phyloP scores from a whole-genome alignment of 495 filamentous ascomycete genomes.

The Massariosphaeria phaeospora region DNA sequence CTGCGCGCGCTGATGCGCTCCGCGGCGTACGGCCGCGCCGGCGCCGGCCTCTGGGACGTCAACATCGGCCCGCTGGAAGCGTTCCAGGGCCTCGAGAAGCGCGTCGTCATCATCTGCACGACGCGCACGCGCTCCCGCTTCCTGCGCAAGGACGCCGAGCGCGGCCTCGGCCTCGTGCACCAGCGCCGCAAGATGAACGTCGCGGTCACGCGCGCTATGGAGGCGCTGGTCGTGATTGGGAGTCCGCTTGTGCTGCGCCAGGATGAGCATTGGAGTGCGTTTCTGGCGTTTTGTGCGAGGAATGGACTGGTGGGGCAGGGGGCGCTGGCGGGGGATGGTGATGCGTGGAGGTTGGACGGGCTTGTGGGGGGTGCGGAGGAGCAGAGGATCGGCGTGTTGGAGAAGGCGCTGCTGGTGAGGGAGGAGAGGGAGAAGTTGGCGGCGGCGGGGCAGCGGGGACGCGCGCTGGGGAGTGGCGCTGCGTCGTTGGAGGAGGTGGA shows the following conservation, averaged over 20 bases:
- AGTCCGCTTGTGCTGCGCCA: conserved; percentile 45
- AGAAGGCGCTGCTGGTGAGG: conserved; percentile 8
- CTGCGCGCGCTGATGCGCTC: conserved; percentile 43
- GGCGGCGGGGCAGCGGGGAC: not conserved
- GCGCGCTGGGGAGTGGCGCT: not conserved
- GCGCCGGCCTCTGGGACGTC: conserved; percentile 39
- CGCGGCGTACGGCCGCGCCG: conserved; percentile 3
- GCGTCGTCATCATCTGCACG: conserved; percentile 54
- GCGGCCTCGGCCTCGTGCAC: conserved; percentile 49
- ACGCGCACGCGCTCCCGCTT: conserved; percentile 49
- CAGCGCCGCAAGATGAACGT: conserved; percentile 50
- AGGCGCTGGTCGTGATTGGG: conserved; percentile 51
- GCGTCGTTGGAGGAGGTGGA: not conserved
- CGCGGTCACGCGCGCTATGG: conserved; percentile 52
- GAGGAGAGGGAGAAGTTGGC: not conserved
- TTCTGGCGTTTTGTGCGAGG: conserved; percentile 47
- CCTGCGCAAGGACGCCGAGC: conserved; percentile 43
- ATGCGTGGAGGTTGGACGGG: no score
- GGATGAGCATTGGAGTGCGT: conserved; percentile 45
- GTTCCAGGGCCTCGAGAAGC: conserved; percentile 53
- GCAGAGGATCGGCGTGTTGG: conserved; percentile 9
- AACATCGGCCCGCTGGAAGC: conserved; percentile 56
- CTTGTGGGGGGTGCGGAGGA: not conserved
- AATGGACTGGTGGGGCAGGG: conserved; percentile 36
- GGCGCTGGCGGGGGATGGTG: not conserved